These are phyloP conservation scores for Suzukiozyma palmioleophila DNA, from an alignment of 1,139 yeast genomes.

Conservation along the genomic window DNA sequence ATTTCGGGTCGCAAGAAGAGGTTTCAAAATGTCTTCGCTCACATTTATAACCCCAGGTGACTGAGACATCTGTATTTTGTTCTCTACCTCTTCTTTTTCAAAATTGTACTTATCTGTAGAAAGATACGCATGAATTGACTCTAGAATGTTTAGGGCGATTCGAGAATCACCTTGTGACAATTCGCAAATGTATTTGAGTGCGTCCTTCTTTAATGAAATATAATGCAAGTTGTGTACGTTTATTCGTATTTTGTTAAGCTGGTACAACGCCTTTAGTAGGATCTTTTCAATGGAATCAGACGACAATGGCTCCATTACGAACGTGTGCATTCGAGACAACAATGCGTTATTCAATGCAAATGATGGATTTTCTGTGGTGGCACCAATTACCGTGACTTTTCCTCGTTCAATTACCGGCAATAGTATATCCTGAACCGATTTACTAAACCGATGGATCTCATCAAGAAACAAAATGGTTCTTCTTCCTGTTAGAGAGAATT, in stretches of 20 bases:
- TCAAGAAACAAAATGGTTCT: conserved; percentile 81
- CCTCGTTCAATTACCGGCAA: conserved; percentile 72
- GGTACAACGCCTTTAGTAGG: conserved; percentile 57
- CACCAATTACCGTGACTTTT: conserved; percentile 70
- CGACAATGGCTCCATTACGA: conserved; percentile 65
- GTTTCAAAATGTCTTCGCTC: conserved; percentile 33
- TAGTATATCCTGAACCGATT: conserved; percentile 84
- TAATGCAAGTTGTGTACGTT: conserved; percentile 33
- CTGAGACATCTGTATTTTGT: conserved; percentile 7
- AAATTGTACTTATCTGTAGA: conserved; percentile 24
- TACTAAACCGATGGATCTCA: conserved; percentile 89
- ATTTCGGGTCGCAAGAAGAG: conserved; percentile 31
- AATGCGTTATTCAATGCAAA: conserved; percentile 86
- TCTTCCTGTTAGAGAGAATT: conserved; percentile 58
- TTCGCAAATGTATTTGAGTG: conserved; percentile 66
- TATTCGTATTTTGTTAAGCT: conserved; percentile 56
- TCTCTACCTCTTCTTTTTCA: conserved; percentile 17
- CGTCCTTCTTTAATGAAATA: conserved; percentile 51
- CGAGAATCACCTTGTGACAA: conserved; percentile 91
- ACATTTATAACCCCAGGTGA: conserved; percentile 28
- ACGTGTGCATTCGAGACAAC: conserved; percentile 82
- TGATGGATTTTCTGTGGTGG: conserved; percentile 96
- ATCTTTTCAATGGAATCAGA: conserved; percentile 54
- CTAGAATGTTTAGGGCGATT: conserved; percentile 73
- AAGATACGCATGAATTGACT: conserved; percentile 40